Evolutionary conservation across 768 basidiomycete genomes (phyloP).

Genomic region (Mycena kentingensis): DNA sequence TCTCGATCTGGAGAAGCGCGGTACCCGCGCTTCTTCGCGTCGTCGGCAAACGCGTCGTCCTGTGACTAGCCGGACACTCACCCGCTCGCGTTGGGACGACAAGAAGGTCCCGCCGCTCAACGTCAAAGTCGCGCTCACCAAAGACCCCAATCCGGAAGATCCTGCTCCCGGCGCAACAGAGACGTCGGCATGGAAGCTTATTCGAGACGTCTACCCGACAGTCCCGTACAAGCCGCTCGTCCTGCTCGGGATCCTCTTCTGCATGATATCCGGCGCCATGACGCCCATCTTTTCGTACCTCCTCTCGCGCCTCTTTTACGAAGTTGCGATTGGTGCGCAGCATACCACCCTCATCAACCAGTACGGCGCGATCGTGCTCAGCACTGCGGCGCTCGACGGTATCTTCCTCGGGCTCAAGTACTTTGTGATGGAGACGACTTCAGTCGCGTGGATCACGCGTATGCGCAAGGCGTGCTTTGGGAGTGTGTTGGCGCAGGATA

Average conservation of each 20-base stretch:
- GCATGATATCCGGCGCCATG: constrained; percentile 76
- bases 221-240: constrained; percentile 76
- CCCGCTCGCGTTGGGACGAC: constrained; percentile 25
- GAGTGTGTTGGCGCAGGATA: constrained; percentile 77
- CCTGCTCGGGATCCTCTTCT: constrained; percentile 67
- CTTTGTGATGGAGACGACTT: constrained; percentile 75
- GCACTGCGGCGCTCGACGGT: constrained; percentile 77
- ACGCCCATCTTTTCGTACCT: constrained; percentile 92
- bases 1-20: constrained; percentile 10
- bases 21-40: constrained; percentile 15
- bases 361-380: constrained; percentile 74
- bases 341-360: constrained; percentile 64
- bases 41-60: constrained; percentile 1
- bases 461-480: constrained; percentile 61
- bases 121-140: constrained; percentile 30
- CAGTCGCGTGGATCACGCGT: constrained; percentile 71
- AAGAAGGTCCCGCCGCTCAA: constrained; percentile 27
- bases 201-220: constrained; percentile 63
- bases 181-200: constrained; percentile 47
- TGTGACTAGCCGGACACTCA: not conserved
- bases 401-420: constrained; percentile 75
- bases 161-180: constrained; percentile 16
- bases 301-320: constrained; percentile 77
- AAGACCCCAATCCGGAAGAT: constrained; percentile 11
- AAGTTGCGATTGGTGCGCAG: constrained; percentile 71